phyloP scores from a whole-genome alignment of 1,284 basidiomycete species.

The Fomes fomentarius region DNA sequence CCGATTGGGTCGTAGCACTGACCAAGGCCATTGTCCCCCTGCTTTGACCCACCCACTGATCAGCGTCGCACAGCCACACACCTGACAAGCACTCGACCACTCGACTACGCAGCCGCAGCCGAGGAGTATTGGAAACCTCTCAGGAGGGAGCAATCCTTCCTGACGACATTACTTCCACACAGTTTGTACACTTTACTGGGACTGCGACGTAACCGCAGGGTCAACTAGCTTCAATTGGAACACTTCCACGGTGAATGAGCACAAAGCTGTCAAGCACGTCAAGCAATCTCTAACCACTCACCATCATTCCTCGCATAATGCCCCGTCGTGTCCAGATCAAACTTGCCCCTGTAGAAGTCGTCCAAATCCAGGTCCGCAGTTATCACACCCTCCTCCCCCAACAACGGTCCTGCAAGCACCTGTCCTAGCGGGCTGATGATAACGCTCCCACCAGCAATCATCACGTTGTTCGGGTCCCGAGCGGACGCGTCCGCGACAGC shows the following conservation, averaged over 20 bases:
- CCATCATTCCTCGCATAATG: slow-evolving; percentile 71
- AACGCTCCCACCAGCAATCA: slow-evolving; percentile 71
- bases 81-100: too few relatives aligned
- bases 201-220: slow-evolving; percentile 4
- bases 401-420: slow-evolving; percentile 70
- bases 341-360: slow-evolving; percentile 65
- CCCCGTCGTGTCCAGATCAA: slow-evolving; percentile 73
- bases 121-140: too few relatives aligned
- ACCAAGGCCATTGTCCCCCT: too few relatives aligned
- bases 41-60: too few relatives aligned
- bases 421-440: slow-evolving; percentile 72
- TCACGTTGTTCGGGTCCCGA: slow-evolving; percentile 54
- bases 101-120: too few relatives aligned
- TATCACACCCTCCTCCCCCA: slow-evolving; percentile 62
- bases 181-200: not conserved
- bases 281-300: slow-evolving; percentile 39
- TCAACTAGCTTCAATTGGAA: slow-evolving; percentile 24
- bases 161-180: not conserved
- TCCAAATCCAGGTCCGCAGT: slow-evolving; percentile 68
- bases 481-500: slow-evolving; percentile 44
- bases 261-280: not conserved
- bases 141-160: not conserved
- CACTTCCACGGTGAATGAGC: slow-evolving; percentile 16
- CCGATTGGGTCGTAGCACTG: too few relatives aligned
- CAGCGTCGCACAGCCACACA: too few relatives aligned